phyloP scores from a whole-genome alignment of 1,284 basidiomycete genomes.

The Paramarasmius palmivorus region DNA sequence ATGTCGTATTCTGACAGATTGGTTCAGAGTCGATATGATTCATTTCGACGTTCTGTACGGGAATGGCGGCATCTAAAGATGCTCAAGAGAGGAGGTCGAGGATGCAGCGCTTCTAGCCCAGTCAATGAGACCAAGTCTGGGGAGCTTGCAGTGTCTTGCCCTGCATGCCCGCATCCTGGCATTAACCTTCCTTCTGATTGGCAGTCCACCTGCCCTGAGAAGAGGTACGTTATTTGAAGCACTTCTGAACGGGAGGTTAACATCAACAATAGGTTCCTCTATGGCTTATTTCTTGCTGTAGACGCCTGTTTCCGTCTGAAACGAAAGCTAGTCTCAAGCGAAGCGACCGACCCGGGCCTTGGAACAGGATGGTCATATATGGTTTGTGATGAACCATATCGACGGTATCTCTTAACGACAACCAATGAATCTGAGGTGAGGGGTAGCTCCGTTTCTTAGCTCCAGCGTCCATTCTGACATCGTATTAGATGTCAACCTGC shows the following conservation, averaged over 20 bases:
- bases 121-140: constrained; percentile 17
- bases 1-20: background rate
- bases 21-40: constrained; percentile 23
- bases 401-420: background rate
- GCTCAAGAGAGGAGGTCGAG: constrained; percentile 25
- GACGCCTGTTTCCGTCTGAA: constrained; percentile 22
- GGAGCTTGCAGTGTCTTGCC: constrained; percentile 26
- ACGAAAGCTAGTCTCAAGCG: background rate
- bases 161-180: constrained; percentile 29
- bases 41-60: constrained; percentile 16
- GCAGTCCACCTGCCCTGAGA: constrained; percentile 2
- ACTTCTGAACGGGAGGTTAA: too few relatives aligned
- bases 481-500: constrained; percentile 9
- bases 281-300: constrained; percentile 11
- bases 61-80: constrained; percentile 27
- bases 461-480: background rate
- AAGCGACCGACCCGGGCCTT: constrained; percentile 10
- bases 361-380: constrained; percentile 15
- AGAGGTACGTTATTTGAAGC: constrained; percentile 1
- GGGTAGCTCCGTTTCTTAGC: too few relatives aligned
- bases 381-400: constrained; percentile 8
- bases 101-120: constrained; percentile 13
- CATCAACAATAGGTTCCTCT: constrained; percentile 21
- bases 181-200: constrained; percentile 26
- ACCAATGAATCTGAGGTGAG: constrained; percentile 11